Percentiles rank a stretch among this genome's conserved stretches.
These are phyloP conservation scores for Naganishia cerealis DNA, from an alignment of 1,284 basidiomycete species.

Conservation along the genomic window DNA sequence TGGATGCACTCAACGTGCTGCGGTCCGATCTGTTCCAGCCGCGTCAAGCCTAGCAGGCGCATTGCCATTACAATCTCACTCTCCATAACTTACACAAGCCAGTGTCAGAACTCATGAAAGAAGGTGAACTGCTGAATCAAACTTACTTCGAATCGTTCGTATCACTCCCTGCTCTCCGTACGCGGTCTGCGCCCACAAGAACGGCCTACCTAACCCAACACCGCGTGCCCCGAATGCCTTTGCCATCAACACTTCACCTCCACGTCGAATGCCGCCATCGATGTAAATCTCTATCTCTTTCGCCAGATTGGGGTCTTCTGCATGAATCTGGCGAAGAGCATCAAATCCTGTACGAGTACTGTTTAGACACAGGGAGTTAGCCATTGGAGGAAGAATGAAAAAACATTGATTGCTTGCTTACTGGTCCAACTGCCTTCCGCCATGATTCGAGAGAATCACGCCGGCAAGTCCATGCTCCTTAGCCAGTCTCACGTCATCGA, in stretches of 20 bases:
- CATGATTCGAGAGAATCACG: constrained; percentile 48
- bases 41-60: constrained; percentile 67
- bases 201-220: constrained; percentile 55
- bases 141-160: constrained; percentile 55
- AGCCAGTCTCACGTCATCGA: constrained; percentile 55
- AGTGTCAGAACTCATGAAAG: neutral
- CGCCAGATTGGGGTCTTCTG: constrained; percentile 49
- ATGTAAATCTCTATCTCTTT: constrained; percentile 55
- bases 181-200: constrained; percentile 53
- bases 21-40: constrained; percentile 22
- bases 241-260: constrained; percentile 56
- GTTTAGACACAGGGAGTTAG: neutral
- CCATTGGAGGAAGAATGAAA: neutral
- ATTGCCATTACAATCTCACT: constrained; percentile 79
- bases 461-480: constrained; percentile 54
- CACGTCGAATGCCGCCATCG: constrained; percentile 57
- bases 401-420: constrained; percentile 23
- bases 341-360: constrained; percentile 49
- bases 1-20: constrained; percentile 29
- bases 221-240: constrained; percentile 57
- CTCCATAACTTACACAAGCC: constrained; percentile 60
- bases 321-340: constrained; percentile 50
- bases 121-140: neutral
- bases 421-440: constrained; percentile 48
- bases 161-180: constrained; percentile 55